These are phyloP conservation scores for Diaporthe batatas DNA, from an alignment of 2,329 filamentous ascomycete genomes.

Conservation along the genomic window DNA sequence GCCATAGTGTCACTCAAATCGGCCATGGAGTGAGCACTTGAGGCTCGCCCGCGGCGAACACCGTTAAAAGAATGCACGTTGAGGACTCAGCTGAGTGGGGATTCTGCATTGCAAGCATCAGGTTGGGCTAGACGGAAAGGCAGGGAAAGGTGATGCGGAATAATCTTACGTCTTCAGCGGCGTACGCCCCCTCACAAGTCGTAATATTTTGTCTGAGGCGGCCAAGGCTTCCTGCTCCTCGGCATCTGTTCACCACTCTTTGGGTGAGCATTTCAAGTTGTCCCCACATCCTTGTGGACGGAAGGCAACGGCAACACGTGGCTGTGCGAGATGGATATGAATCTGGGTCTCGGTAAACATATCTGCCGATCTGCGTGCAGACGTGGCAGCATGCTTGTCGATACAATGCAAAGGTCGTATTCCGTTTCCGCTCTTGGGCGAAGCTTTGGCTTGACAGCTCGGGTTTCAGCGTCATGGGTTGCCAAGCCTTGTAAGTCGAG, in stretches of 20 bases:
- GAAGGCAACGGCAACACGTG: slow-evolving; percentile 16
- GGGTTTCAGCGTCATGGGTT: slow-evolving; percentile 18
- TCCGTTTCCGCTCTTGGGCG: not conserved
- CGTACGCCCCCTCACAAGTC: not conserved
- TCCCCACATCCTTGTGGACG: not conserved
- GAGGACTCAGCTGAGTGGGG: not conserved
- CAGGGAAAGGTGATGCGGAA: not conserved
- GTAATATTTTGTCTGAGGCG: not conserved
- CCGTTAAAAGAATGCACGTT: not conserved
- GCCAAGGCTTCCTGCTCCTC: not conserved
- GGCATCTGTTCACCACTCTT: not conserved
- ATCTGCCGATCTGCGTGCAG: slow-evolving; percentile 12
- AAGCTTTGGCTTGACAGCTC: slow-evolving; percentile 15
- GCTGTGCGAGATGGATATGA: slow-evolving; percentile 12
- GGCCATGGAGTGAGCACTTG: too few relatives aligned
- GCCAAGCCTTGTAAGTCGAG: slow-evolving; percentile 2
- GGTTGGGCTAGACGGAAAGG: too few relatives aligned
- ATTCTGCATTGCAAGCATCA: not conserved
- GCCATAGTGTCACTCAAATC: not conserved
- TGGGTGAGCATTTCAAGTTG: not conserved
- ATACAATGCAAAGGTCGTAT: not conserved
- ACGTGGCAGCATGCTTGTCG: not conserved
- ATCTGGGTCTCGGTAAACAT: slow-evolving; percentile 13
- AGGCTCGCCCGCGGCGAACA: not conserved
- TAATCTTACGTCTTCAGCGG: not conserved